Conservation (phyloP, 257 asterid genomes). For the Henckelia pumila region DNA sequence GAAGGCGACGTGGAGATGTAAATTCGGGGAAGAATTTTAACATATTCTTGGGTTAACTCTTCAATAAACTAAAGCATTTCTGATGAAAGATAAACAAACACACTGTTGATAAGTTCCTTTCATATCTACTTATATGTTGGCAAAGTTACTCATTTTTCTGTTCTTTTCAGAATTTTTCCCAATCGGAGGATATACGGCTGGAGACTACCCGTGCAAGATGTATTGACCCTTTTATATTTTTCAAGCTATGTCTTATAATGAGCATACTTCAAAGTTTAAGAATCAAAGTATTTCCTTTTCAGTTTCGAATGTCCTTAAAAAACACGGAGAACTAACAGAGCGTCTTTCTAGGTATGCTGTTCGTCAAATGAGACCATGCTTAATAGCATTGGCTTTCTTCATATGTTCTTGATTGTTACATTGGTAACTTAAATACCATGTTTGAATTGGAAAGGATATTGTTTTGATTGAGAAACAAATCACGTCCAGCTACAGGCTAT, state of each 20-base stretch:
- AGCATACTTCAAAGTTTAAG: background rate
- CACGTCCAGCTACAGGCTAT: background rate
- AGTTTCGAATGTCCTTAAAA: slow-evolving; percentile 80
- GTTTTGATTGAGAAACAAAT: too few species aligned
- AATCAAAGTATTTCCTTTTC: slow-evolving; percentile 25
- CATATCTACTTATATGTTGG: slow-evolving; percentile 15
- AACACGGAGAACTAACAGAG: slow-evolving; percentile 83
- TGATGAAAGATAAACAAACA: too few species aligned
- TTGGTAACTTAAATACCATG: background rate
- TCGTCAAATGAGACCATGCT: background rate
- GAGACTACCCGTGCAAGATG: slow-evolving; percentile 74
- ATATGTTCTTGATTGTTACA: too few species aligned
- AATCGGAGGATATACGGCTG: slow-evolving; percentile 53
- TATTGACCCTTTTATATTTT: slow-evolving; percentile 26
- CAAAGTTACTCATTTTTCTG: slow-evolving; percentile 13
- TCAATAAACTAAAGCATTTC: too few species aligned
- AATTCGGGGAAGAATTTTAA: too few species aligned
- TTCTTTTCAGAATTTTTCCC: slow-evolving; percentile 46
- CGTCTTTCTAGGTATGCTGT: slow-evolving; percentile 88
- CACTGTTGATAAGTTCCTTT: background rate
- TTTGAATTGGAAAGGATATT: background rate
- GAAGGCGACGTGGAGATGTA: too few species aligned
- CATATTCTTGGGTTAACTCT: too few species aligned
- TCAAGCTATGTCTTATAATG: slow-evolving; percentile 16
- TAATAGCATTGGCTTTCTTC: background rate